Evolutionary conservation across 108 stramenopile genomes (phyloP), one percentile per base, ranked within the genome.

Genomic region (Skeletonema tropicum): DNA sequence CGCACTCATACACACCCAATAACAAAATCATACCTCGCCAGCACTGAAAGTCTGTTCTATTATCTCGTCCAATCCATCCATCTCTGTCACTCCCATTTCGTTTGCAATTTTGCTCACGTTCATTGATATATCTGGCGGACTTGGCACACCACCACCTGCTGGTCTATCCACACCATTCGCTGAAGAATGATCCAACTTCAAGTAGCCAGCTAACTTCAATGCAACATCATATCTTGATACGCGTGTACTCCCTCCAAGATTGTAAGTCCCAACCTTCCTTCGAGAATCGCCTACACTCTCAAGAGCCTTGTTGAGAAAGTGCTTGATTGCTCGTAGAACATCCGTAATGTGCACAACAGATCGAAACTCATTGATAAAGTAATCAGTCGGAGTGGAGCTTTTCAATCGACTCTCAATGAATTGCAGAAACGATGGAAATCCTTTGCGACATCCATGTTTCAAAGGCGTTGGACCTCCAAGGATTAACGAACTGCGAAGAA

Each of bases 81-180:
- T 70, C 49, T 72, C 60, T 12, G 41, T 11, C 13, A 45, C n/a
- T 11, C 66, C 78, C 15, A 73, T 45, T 38, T 70, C 68, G 6
- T 60, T 73, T 25, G 72, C 60, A 8, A 87, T 17, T 66, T 74
- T 79, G 14, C 32, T 26, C 2, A 83, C 78, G 63, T 90, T 80
- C 93, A 94, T 94, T 42, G 77, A 82, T 58, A 94, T 94, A 60
- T 94, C 91, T 55, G 91, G 83, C 45, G 89, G 89, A 73, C 85
- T 86, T 0, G 84, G 69, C 10, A 86, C 85, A 7, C 70, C 32
- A 13, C 66, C 74, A 32, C 36, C 25, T 23, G 36, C 31, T 19
- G 55, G 26, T 10, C 60, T 79, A 65, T 46, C 64, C 59, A 78
- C 70, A 71, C 71, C 83, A 57, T 76, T 83, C 12, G 78, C 42